Percentiles rank a stretch among this genome's conserved stretches.
These are phyloP conservation scores for Solanum boliviense DNA, from an alignment of 257 asterid species.

Conservation along the genomic window DNA sequence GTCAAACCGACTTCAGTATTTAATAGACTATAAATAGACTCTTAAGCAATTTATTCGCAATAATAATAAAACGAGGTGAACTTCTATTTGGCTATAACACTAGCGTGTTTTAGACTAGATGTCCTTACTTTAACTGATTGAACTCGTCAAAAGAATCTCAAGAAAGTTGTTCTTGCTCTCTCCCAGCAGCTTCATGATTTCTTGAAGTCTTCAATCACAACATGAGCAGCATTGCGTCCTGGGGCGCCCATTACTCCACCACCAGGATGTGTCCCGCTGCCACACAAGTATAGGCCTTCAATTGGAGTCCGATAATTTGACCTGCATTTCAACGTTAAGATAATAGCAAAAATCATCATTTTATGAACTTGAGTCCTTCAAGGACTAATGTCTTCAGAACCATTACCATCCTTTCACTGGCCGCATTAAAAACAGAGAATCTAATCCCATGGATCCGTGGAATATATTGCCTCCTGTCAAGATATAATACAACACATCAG, in stretches of 20 bases:
- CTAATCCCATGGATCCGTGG: conserved; percentile 94
- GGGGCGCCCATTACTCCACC: conserved; percentile 99
- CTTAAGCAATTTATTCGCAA: background rate
- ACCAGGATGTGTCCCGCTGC: conserved; percentile 96
- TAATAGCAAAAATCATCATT: background rate
- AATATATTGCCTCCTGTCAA: conserved; percentile 86
- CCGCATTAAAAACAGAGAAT: conserved; percentile 83
- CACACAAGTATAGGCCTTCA: conserved; percentile 71
- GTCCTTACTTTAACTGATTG: background rate
- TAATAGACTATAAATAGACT: background rate
- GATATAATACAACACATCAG: background rate
- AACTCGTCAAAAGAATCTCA: background rate
- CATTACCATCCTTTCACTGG: conserved; percentile 93
- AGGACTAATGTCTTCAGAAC: background rate
- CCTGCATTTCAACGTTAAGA: conserved; percentile 27
- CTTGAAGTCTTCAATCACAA: conserved; percentile 62
- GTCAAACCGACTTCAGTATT: background rate
- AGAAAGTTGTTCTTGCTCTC: background rate
- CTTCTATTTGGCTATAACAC: background rate
- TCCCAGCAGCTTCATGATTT: background rate
- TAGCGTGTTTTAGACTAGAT: background rate
- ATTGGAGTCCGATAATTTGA: conserved; percentile 80
- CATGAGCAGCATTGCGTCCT: conserved; percentile 79
- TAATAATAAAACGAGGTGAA: background rate
- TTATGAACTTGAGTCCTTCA: background rate